Percentiles rank a stretch among this genome's conserved stretches.
Conservation (phyloP, 1,139 yeast genomes). For the Ogataea hybrid region DNA sequence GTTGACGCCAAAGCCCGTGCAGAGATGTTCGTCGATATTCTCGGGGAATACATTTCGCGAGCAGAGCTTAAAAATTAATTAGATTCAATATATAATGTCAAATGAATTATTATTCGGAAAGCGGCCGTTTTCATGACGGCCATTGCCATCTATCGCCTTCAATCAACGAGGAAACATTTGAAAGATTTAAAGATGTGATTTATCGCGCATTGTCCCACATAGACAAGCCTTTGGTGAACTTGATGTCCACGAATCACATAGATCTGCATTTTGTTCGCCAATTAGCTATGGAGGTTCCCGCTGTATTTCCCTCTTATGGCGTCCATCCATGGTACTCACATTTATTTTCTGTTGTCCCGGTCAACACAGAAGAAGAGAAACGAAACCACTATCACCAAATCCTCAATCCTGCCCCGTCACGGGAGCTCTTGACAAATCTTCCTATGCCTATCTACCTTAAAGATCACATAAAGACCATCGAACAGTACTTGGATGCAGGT, state of each 20-base stretch:
- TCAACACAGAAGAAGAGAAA: conserved; percentile 32
- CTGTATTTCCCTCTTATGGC: conserved; percentile 66
- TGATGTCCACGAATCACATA: conserved; percentile 60
- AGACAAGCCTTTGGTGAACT: conserved; percentile 19
- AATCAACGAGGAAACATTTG: conserved; percentile 11
- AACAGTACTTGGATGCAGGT: conserved; percentile 26
- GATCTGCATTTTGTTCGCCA: conserved; percentile 43
- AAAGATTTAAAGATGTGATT: conserved; percentile 5
- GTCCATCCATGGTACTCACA: conserved; percentile 92
- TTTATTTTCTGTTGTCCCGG: conserved; percentile 40
- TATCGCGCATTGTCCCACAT: not conserved
- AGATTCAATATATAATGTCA: conserved; percentile 2
- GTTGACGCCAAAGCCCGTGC: conserved; percentile 46
- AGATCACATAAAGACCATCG: conserved; percentile 35
- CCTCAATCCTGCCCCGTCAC: conserved; percentile 38
- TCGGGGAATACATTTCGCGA: conserved; percentile 23
- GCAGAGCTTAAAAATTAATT: conserved; percentile 18
- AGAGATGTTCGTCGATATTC: conserved; percentile 28
- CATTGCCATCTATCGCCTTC: conserved; percentile 58
- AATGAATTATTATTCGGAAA: conserved; percentile 2
- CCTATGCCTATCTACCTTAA: conserved; percentile 61
- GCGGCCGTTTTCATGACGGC: conserved; percentile 43
- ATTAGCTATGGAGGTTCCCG: conserved; percentile 32
- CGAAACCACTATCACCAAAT: conserved; percentile 56
- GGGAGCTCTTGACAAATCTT: conserved; percentile 44